These are phyloP conservation scores for Arachis monticola DNA, from an alignment of 331 rosid species.

Conservation along the genomic window DNA sequence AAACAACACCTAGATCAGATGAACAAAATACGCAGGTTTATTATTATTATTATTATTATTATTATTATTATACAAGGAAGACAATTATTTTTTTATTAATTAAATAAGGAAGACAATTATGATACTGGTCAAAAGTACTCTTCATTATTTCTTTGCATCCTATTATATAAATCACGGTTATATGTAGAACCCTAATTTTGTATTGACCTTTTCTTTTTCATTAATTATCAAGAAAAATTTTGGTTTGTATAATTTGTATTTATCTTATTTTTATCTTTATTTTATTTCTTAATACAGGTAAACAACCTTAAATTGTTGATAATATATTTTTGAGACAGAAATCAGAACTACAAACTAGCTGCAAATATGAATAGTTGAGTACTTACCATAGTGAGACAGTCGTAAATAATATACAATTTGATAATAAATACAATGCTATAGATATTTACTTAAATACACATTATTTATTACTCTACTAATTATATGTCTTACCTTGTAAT, in stretches of 20 bases:
- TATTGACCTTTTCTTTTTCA: not conserved
- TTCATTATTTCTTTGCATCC: not conserved
- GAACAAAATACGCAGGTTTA: slow-evolving; percentile 67
- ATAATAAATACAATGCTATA: not conserved
- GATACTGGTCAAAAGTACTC: not conserved
- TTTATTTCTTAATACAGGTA: too few relatives aligned
- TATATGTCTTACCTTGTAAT: too few relatives aligned
- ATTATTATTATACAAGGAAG: not conserved
- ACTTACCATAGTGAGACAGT: too few relatives aligned
- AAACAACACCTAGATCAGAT: slow-evolving; percentile 39
- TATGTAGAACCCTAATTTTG: not conserved
- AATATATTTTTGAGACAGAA: not conserved
- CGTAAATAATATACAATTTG: too few relatives aligned
- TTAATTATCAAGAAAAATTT: too few relatives aligned
- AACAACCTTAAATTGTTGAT: not conserved
- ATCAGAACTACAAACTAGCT: not conserved
- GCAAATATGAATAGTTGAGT: not conserved
- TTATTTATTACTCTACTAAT: too few relatives aligned
- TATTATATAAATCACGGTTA: too few relatives aligned
- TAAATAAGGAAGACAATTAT: not conserved
- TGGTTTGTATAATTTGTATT: too few relatives aligned
- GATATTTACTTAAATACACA: not conserved
- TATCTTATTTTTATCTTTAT: too few relatives aligned
- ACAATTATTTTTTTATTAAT: not conserved
- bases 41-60: not conserved